phyloP scores from a whole-genome alignment of 2,329 filamentous ascomycete genomes.

The Ampelomyces quisqualis region DNA sequence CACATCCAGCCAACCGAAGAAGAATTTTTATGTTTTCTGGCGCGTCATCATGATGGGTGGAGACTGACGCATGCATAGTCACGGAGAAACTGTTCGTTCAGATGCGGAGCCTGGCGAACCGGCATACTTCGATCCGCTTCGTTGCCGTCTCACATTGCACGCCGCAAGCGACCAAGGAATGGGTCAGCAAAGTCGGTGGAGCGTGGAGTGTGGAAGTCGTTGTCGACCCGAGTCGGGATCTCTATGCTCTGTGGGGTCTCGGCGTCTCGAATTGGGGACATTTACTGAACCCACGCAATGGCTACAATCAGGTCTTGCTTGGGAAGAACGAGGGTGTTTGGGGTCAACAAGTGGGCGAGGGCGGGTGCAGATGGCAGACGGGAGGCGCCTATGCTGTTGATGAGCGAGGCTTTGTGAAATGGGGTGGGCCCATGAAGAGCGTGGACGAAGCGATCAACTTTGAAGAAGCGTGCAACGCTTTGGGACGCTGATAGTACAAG shows the following conservation, averaged over 20 bases:
- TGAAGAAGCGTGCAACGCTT: constrained; percentile 35
- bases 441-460: constrained; percentile 36
- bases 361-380: constrained; percentile 40
- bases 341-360: constrained; percentile 40
- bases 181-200: constrained; percentile 60
- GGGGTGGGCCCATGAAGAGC: constrained; percentile 40
- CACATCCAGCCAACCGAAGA: too few species aligned
- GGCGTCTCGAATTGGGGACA: constrained; percentile 47
- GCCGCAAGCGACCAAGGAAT: constrained; percentile 56
- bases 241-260: constrained; percentile 63
- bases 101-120: constrained; percentile 57
- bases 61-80: constrained; percentile 20
- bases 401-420: constrained; percentile 35
- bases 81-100: constrained; percentile 55
- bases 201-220: constrained; percentile 59
- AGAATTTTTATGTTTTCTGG: too few species aligned
- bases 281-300: constrained; percentile 38
- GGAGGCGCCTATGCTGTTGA: constrained; percentile 40
- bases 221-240: constrained; percentile 57
- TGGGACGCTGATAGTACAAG: constrained; percentile 28
- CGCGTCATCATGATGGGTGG: too few species aligned
- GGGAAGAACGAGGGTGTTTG: constrained; percentile 40
- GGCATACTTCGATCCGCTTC: constrained; percentile 55
- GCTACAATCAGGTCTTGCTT: constrained; percentile 39
- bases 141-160: constrained; percentile 63